phyloP scores from a whole-genome alignment of 1,139 yeast genomes.

The Meyerozyma smithsonii region DNA sequence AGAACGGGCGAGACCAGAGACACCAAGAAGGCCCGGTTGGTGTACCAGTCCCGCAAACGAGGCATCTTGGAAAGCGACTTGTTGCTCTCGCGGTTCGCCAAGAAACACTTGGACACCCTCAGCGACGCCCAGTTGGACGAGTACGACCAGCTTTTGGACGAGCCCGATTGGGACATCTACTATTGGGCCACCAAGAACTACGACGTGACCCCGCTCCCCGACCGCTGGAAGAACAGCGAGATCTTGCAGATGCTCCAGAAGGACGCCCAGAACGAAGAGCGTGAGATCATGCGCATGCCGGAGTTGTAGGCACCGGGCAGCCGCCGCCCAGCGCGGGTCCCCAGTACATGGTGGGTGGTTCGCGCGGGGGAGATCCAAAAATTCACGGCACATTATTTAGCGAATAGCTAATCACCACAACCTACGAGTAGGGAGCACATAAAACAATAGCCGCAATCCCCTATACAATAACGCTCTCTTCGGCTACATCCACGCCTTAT shows the following conservation, averaged over 20 bases:
- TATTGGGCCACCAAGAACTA: slow-evolving; percentile 93
- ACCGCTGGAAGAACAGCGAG: slow-evolving; percentile 68
- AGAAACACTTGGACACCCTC: slow-evolving; percentile 58
- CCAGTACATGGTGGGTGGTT: too few species aligned
- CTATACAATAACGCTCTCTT: too few species aligned
- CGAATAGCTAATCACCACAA: too few species aligned
- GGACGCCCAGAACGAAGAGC: slow-evolving; percentile 67
- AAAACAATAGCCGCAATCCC: too few species aligned
- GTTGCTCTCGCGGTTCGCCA: slow-evolving; percentile 79
- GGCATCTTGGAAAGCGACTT: slow-evolving; percentile 94
- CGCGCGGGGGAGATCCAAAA: too few species aligned
- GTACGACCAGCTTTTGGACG: slow-evolving; percentile 81
- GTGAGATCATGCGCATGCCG: slow-evolving; percentile 85
- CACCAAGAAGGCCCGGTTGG: slow-evolving; percentile 75
- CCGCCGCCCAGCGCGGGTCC: too few species aligned
- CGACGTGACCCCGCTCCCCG: slow-evolving; percentile 80
- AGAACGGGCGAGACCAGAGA: slow-evolving; percentile 73
- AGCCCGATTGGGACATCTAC: slow-evolving; percentile 97
- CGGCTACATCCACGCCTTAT: too few species aligned
- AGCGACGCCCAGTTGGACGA: slow-evolving; percentile 71
- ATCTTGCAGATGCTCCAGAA: slow-evolving; percentile 66
- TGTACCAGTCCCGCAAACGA: slow-evolving; percentile 90
- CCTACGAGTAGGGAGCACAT: too few species aligned
- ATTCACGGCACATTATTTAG: too few species aligned
- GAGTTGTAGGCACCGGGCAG: slow-evolving; percentile 23